Base-by-base conservation (phyloP, 129 eudicot genomes). In the Helianthus tuberosus region DNA sequence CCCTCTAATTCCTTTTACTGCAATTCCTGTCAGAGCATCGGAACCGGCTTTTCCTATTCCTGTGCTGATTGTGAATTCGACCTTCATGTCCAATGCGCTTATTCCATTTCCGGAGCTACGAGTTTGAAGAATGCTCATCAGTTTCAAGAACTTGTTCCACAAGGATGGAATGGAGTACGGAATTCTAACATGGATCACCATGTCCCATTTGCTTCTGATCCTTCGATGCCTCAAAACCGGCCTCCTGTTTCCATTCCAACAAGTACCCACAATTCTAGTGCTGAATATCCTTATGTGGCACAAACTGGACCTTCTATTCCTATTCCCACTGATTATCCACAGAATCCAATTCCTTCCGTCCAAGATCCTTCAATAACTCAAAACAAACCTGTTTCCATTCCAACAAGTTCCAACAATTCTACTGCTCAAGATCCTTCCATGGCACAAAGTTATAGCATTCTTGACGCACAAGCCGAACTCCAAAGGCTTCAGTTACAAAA, bases 31-130 rank as follows among this genome's bases (percentile, higher is more conserved):
- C 49, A 67, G 12, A 76, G 27, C 17, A 63, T 81, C 2, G 96
- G 96, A 51, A 77, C 81, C 11, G 93, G 96, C 17, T 80, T 89
- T 14, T 77, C 96, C 47, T 89, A 86, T 44, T 69, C 83, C 41
- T 89, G 92, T 52, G 69, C 92, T 2, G 71, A 69, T 46, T 89
- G 96, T 29, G 89, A 89, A 16, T 86, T 86, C 14, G 96, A 89
- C 71, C 78, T 86, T 60, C 96, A 89, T 78, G 86, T 89, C 57
- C 89, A 86, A 53, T 89, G 96, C 67, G 91, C 83, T 27, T 72
- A 72, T 79, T 64, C 71, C 61, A 64, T 53, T 41, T 71, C 73
- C 0, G 16, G 5, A 77, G 86, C 49, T 78, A 78, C 80, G 66
- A 83, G 73, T 64, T 70, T 62, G 70, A 65, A 75, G 35, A 75